Evolutionary conservation across 1,139 yeast genomes (phyloP).

Genomic region (Taiozyma onychis): DNA sequence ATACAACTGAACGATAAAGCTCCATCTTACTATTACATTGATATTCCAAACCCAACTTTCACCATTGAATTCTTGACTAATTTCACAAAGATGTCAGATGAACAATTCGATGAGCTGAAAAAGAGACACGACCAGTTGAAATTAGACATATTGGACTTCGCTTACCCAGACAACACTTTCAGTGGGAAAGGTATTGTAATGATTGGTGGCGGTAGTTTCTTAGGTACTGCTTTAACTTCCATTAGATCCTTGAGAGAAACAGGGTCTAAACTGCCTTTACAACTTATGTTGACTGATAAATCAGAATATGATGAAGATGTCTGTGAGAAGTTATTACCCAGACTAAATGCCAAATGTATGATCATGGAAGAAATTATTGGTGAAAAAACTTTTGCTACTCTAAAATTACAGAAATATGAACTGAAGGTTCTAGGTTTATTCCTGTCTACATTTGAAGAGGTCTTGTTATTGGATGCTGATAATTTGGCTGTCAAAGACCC

Average conservation of each 20-base stretch:
- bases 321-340: constrained; percentile 46
- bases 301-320: constrained; percentile 46
- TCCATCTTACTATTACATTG: constrained; percentile 22
- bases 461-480: constrained; percentile 52
- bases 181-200: constrained; percentile 54
- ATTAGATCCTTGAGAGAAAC: constrained; percentile 46
- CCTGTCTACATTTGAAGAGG: constrained; percentile 52
- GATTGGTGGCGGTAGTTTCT: constrained; percentile 56
- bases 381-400: constrained; percentile 30
- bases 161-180: constrained; percentile 34
- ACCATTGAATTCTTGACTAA: constrained; percentile 19
- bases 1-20: constrained; percentile 18
- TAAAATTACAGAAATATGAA: constrained; percentile 51
- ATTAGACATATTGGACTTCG: constrained; percentile 11
- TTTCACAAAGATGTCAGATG: constrained; percentile 18
- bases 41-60: constrained; percentile 23
- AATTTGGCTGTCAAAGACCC: constrained; percentile 49
- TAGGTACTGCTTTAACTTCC: constrained; percentile 50
- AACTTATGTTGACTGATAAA: constrained; percentile 49
- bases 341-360: constrained; percentile 50
- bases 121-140: constrained; percentile 18
- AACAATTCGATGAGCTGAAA: constrained; percentile 19
- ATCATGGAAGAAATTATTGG: constrained; percentile 41
- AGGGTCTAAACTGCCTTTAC: constrained; percentile 55
- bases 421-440: constrained; percentile 52